Conservation (phyloP, 345 rosid genomes). For the Sisymbrium irio region DNA sequence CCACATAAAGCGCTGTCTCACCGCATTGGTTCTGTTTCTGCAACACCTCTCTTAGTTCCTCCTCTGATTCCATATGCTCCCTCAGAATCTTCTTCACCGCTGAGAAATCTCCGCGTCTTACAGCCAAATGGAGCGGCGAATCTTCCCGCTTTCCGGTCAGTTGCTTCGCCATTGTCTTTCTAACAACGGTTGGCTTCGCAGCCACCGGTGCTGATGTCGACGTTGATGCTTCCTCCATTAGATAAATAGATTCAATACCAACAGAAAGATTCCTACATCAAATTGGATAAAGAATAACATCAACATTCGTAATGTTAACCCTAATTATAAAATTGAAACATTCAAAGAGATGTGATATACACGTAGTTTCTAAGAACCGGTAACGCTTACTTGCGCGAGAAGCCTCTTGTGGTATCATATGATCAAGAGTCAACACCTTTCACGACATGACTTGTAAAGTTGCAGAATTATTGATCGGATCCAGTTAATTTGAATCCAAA, state of each 20-base stretch:
- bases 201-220: constrained; percentile 19
- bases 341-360: background rate
- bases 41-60: constrained; percentile 47
- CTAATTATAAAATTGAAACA: background rate
- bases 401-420: background rate
- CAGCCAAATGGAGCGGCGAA: constrained; percentile 56
- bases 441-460: background rate
- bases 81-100: constrained; percentile 44
- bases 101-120: constrained; percentile 54
- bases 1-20: constrained; percentile 77
- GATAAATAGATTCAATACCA: constrained; percentile 19
- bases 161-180: constrained; percentile 71
- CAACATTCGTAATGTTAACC: background rate
- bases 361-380: background rate
- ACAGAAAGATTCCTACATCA: constrained; percentile 12
- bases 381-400: constrained; percentile 12
- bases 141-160: constrained; percentile 71
- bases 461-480: constrained; percentile 1
- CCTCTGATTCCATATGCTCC: constrained; percentile 34
- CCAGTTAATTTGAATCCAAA: background rate
- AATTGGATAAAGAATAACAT: background rate
- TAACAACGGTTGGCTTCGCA: constrained; percentile 25
- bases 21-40: constrained; percentile 73
- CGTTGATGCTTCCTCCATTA: constrained; percentile 36
- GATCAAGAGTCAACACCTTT: constrained; percentile 9